Conservation (phyloP, 176 grass and related monocot species). For the Microstegium vimineum region DNA sequence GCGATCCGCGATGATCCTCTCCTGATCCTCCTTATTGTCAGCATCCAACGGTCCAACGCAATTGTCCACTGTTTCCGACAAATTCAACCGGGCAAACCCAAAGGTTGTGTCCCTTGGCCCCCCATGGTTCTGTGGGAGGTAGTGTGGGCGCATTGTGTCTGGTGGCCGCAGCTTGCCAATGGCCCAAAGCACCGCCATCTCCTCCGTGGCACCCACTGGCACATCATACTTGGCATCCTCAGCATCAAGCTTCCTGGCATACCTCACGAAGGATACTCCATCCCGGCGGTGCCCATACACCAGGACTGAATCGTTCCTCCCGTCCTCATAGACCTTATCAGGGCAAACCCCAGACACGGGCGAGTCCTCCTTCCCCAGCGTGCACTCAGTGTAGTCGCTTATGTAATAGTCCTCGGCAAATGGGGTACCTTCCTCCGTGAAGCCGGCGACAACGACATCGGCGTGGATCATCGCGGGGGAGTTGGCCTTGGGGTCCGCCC, state of each 20-base stretch:
- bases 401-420: conserved; percentile 97
- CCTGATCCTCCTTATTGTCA: conserved; percentile 91
- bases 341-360: conserved; percentile 77
- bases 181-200: conserved; percentile 88
- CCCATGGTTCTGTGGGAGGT: conserved; percentile 90
- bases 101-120: conserved; percentile 40
- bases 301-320: conserved; percentile 54
- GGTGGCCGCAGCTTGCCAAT: conserved; percentile 76
- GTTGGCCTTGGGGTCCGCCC: conserved; percentile 63
- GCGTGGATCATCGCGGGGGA: conserved; percentile 71
- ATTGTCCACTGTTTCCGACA: conserved; percentile 45
- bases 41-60: conserved; percentile 85
- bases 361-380: conserved; percentile 50
- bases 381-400: conserved; percentile 73
- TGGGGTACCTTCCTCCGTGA: conserved; percentile 82
- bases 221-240: conserved; percentile 83
- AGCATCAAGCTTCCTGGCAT: conserved; percentile 51
- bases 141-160: conserved; percentile 62
- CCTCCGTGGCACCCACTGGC: conserved; percentile 33
- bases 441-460: conserved; percentile 66
- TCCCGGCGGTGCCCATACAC: conserved; percentile 83
- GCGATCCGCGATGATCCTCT: conserved; percentile 64
- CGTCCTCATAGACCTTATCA: conserved; percentile 66
- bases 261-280: conserved; percentile 81
- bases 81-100: conserved; percentile 62